phyloP scores from a whole-genome alignment of 306 rosid species.

The Trifolium pratense region DNA sequence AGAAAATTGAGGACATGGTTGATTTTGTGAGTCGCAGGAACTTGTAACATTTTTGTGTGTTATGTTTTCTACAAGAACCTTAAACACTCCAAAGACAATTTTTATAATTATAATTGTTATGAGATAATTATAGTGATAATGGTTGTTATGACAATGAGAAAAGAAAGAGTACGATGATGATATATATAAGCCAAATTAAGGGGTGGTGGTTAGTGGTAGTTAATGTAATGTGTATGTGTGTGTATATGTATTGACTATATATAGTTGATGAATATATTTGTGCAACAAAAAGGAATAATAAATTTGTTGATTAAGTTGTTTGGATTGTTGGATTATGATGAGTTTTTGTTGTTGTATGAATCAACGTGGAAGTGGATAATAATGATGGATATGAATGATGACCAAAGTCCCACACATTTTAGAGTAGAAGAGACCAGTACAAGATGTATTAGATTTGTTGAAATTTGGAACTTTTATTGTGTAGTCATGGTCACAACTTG shows the following conservation, averaged over 20 bases:
- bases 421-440: neutral
- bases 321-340: neutral
- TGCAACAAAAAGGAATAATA: neutral
- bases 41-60: conserved; percentile 18
- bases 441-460: neutral
- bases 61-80: too few species aligned
- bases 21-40: conserved; percentile 55
- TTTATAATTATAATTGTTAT: too few species aligned
- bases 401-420: neutral
- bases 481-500: neutral
- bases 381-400: neutral
- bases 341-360: neutral
- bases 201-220: neutral
- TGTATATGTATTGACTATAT: neutral
- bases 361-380: neutral
- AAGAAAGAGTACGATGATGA: neutral
- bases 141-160: neutral
- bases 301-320: neutral
- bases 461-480: neutral
- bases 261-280: neutral
- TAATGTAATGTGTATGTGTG: neutral
- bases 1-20: conserved; percentile 45
- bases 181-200: neutral
- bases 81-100: too few species aligned
- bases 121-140: too few species aligned